phyloP scores from a whole-genome alignment of 1,284 basidiomycete genomes.

The Cryptococcus deneoformans region DNA sequence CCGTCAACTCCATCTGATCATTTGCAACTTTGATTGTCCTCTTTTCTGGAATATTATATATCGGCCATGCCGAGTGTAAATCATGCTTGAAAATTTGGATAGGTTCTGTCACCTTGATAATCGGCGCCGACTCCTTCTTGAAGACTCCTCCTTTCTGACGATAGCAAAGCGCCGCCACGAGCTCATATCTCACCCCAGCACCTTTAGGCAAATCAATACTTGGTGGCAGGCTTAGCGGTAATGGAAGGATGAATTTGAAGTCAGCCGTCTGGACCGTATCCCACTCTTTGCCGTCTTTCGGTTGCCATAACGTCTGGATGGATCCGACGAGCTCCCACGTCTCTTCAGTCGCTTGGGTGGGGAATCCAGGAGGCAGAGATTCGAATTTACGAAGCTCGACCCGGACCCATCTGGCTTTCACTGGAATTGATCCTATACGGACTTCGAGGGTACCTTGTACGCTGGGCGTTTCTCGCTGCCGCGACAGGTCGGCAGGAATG shows the following conservation, averaged over 20 bases:
- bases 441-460: slow-evolving; percentile 66
- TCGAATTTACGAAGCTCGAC: slow-evolving; percentile 85
- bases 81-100: slow-evolving; percentile 87
- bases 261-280: slow-evolving; percentile 57
- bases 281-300: slow-evolving; percentile 56
- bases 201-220: slow-evolving; percentile 68
- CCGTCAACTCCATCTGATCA: slow-evolving; percentile 62
- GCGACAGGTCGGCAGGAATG: slow-evolving; percentile 24
- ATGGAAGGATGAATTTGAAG: slow-evolving; percentile 76
- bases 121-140: slow-evolving; percentile 63
- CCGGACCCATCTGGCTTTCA: slow-evolving; percentile 84
- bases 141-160: slow-evolving; percentile 79
- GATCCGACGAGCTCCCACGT: slow-evolving; percentile 51
- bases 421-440: slow-evolving; percentile 63
- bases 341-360: slow-evolving; percentile 51
- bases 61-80: slow-evolving; percentile 81
- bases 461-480: slow-evolving; percentile 29
- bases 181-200: slow-evolving; percentile 79
- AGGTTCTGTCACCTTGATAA: slow-evolving; percentile 58
- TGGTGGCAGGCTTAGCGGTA: slow-evolving; percentile 81
- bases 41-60: slow-evolving; percentile 73
- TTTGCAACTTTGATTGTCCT: slow-evolving; percentile 59
- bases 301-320: slow-evolving; percentile 42
- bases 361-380: slow-evolving; percentile 47
- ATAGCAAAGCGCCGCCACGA: slow-evolving; percentile 75